Percentiles rank a stretch among this genome's conserved stretches.
Evolutionary conservation across 768 basidiomycete genomes (phyloP).

Genomic region (Russula abietina): DNA sequence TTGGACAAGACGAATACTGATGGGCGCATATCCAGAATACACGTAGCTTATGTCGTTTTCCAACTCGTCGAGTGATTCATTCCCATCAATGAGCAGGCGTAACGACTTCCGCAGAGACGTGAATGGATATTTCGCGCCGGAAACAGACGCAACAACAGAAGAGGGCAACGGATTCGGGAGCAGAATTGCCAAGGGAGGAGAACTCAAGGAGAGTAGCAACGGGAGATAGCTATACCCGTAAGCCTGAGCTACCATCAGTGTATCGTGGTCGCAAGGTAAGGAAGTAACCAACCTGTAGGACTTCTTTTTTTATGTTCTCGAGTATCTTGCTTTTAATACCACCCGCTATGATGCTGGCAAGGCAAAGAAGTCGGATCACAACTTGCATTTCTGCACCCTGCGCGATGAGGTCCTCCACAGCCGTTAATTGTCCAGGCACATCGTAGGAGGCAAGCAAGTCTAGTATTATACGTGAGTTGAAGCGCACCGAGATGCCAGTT

Average conservation of each 20-base stretch:
- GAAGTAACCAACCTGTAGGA: constrained; percentile 58
- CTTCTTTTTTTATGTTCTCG: constrained; percentile 85
- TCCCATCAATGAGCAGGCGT: constrained; percentile 87
- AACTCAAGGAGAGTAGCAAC: constrained; percentile 55
- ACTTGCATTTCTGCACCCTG: constrained; percentile 78
- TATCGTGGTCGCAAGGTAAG: neutral
- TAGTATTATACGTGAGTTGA: constrained; percentile 31
- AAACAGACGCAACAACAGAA: constrained; percentile 37
- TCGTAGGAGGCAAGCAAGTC: constrained; percentile 95
- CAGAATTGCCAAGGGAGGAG: constrained; percentile 62
- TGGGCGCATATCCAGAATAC: constrained; percentile 95
- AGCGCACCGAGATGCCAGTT: neutral
- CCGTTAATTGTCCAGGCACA: constrained; percentile 65
- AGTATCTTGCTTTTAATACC: constrained; percentile 83
- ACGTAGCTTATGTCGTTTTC: constrained; percentile 95
- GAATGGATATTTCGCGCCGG: constrained; percentile 64
- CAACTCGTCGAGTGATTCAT: constrained; percentile 68
- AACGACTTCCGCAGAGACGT: constrained; percentile 69
- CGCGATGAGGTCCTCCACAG: constrained; percentile 86
- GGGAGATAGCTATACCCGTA: constrained; percentile 75
- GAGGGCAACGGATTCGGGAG: constrained; percentile 63
- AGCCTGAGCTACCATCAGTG: constrained; percentile 41
- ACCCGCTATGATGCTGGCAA: constrained; percentile 77
- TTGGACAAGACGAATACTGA: constrained; percentile 87
- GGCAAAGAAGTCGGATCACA: constrained; percentile 74